Evolutionary conservation across 2,329 filamentous ascomycete genomes (phyloP), one percentile per base, ranked within the genome.

Genomic region (Ciborinia camelliae): DNA sequence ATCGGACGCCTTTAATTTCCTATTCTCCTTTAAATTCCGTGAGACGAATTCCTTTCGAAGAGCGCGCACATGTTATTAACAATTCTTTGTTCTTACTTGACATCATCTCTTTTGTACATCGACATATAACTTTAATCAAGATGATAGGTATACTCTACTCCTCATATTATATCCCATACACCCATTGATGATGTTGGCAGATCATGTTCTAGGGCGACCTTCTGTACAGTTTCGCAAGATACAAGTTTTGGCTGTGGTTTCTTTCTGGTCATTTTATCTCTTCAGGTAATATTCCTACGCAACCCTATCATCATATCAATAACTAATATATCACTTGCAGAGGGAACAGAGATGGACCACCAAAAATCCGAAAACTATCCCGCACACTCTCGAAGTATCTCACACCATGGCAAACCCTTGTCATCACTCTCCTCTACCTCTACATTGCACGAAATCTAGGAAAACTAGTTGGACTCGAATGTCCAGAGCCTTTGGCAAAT

Each of bases 371-470:
- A 65, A 79, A 82, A 53, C 74, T 97, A 65, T 98, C 94, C 1
- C 83, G 83, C 65, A 79, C 88, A 62, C 83, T 95, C 59, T 88
- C 88, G 6, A 84, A 81, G 58, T 84, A 84, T 65, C 81, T 97
- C 65, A 97, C 93, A 7, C 83, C 90, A 71, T 98, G 95, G 92
- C 95, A 97, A 77, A 91, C 89, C 1, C 84, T 96, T 35, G 87
- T 96, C 68, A 80, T 94, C 54, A 96, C 93, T 51, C 89, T 97
- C 77, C 85, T 97, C 58, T 96, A 92, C 77, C 86, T 98, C 65
- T 99, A 99, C 75, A 84, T 93, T 41, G 88, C 90, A 39, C 90
- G 93, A 65, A 98, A 99, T 78, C 96, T 99, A 72, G 93, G 91
- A 75, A 96, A 96, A 69, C 85, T 99, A 6, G 85, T 97, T 65